phyloP scores from a whole-genome alignment of 2,329 filamentous ascomycete genomes.

The Zasmidium angulare region DNA sequence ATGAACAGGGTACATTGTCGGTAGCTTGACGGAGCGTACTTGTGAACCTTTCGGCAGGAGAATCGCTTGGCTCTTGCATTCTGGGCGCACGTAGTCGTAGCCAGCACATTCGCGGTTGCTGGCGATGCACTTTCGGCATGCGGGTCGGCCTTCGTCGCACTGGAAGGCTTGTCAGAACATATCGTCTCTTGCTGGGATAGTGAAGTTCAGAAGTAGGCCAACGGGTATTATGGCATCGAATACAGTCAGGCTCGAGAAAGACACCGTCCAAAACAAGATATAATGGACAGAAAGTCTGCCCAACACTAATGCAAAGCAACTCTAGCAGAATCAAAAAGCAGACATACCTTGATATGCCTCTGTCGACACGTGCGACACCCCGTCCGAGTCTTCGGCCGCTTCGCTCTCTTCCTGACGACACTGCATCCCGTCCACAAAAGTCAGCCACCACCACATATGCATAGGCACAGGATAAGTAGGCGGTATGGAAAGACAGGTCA shows the following conservation, averaged over 20 bases:
- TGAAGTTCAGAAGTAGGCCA: too few species aligned
- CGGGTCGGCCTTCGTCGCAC: slow-evolving; percentile 18
- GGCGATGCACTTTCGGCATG: slow-evolving; percentile 13
- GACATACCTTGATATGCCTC: slow-evolving; percentile 16
- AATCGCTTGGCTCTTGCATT: slow-evolving; percentile 5
- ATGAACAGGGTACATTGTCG: slow-evolving; percentile 9
- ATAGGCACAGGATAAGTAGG: not conserved
- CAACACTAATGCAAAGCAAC: not conserved
- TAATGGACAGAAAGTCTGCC: not conserved
- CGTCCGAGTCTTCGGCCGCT: slow-evolving; percentile 16
- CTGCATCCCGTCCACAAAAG: slow-evolving; percentile 2
- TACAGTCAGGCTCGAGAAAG: not conserved
- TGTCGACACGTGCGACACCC: slow-evolving; percentile 20
- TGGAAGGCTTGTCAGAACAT: not conserved
- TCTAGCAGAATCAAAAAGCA: not conserved
- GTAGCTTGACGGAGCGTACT: not conserved
- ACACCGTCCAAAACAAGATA: not conserved
- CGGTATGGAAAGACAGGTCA: not conserved
- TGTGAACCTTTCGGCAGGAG: slow-evolving; percentile 10
- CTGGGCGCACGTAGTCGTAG: slow-evolving; percentile 13
- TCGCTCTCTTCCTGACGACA: slow-evolving; percentile 14
- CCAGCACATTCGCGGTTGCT: slow-evolving; percentile 16
- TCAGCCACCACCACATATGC: not conserved
- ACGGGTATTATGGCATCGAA: too few species aligned
- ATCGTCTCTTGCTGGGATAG: not conserved